Conservation (phyloP, 139 green algal genomes). For the Tetratostichococcus sp. region DNA sequence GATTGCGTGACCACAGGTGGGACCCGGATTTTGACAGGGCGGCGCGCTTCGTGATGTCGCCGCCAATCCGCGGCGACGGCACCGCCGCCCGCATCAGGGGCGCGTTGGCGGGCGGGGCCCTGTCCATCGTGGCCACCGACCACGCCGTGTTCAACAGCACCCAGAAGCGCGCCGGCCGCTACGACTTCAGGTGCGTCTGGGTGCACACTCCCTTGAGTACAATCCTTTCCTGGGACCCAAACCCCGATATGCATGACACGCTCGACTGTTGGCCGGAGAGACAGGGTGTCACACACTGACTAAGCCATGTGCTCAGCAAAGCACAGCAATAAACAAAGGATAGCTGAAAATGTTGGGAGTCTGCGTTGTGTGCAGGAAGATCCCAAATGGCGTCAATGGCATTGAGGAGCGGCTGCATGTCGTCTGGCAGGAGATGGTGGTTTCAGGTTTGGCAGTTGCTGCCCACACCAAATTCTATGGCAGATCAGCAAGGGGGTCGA, state of each 20-base stretch:
- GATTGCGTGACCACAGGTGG: too few relatives aligned
- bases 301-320: too few relatives aligned
- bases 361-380: slow-evolving; percentile 32
- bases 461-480: too few relatives aligned
- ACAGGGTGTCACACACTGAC: too few relatives aligned
- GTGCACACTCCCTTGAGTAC: too few relatives aligned
- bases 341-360: background rate
- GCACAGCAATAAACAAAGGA: background rate
- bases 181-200: slow-evolving; percentile 90
- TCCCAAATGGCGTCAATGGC: slow-evolving; percentile 96
- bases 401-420: slow-evolving; percentile 93
- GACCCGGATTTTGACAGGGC: slow-evolving; percentile 24
- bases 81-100: slow-evolving; percentile 5
- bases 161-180: slow-evolving; percentile 78
- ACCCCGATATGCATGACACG: too few relatives aligned
- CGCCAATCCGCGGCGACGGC: slow-evolving; percentile 68
- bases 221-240: too few relatives aligned
- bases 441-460: slow-evolving; percentile 64
- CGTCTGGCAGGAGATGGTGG: slow-evolving; percentile 80
- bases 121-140: slow-evolving; percentile 79
- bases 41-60: slow-evolving; percentile 88
- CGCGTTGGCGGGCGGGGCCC: slow-evolving; percentile 35
- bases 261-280: too few relatives aligned
- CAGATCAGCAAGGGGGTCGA: too few relatives aligned
- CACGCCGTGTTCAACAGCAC: slow-evolving; percentile 89